Conservation (phyloP, 306 rosid genomes). For the Mimosa pudica region DNA sequence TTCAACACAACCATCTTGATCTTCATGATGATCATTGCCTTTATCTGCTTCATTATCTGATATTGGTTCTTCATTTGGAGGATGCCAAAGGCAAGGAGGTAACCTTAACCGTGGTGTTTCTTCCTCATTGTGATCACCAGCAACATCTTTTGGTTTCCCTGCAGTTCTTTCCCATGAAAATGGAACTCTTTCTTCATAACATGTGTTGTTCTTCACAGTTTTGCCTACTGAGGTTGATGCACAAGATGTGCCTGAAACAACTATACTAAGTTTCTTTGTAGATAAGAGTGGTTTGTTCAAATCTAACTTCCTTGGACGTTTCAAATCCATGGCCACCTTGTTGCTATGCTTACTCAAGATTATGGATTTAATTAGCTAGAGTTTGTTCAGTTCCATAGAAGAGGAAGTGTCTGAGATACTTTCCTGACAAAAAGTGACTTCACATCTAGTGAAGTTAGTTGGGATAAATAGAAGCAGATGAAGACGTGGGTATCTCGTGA, state of each 20-base stretch:
- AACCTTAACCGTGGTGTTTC: constrained; percentile 58
- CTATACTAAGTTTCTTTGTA: constrained; percentile 49
- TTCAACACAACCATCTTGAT: constrained; percentile 25
- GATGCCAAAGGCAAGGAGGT: constrained; percentile 61
- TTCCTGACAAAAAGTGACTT: constrained; percentile 21
- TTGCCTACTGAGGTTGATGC: neutral
- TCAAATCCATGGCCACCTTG: constrained; percentile 37
- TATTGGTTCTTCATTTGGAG: constrained; percentile 15
- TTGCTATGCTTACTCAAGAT: constrained; percentile 8
- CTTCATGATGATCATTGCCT: neutral
- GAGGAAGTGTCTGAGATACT: constrained; percentile 25
- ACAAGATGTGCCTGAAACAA: constrained; percentile 35
- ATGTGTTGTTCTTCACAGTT: constrained; percentile 28
- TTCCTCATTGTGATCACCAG: constrained; percentile 3
- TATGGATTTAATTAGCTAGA: neutral
- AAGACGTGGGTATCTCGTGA: constrained; percentile 60
- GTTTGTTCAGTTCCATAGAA: constrained; percentile 27
- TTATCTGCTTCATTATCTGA: neutral
- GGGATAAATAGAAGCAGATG: constrained; percentile 53
- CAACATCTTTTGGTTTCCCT: constrained; percentile 63
- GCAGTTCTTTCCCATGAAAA: constrained; percentile 87
- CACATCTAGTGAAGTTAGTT: constrained; percentile 39
- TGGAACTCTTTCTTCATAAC: constrained; percentile 64
- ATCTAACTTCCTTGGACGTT: constrained; percentile 64
- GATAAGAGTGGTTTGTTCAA: constrained; percentile 74